Conservation (phyloP, 225 moss, liverwort and hornwort species). For the Sphagnum contortum region DNA sequence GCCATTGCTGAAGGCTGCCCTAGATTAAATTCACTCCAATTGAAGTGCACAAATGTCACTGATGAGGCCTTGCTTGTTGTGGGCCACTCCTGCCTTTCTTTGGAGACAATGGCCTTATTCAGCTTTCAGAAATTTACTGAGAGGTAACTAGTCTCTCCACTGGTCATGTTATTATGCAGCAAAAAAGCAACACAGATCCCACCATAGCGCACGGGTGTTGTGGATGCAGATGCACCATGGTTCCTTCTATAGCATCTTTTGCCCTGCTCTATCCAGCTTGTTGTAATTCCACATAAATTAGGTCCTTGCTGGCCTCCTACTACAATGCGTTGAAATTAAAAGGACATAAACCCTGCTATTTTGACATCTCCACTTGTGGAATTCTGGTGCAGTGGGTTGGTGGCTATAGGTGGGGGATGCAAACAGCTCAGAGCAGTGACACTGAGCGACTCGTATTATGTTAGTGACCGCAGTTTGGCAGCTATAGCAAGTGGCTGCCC, state of each 20-base stretch:
- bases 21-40: conserved; percentile 36
- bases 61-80: conserved; percentile 69
- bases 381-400: conserved; percentile 37
- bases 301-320: no score
- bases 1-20: conserved; percentile 62
- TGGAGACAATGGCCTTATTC: conserved; percentile 60
- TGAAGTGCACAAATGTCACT: conserved; percentile 66
- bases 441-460: conserved; percentile 59
- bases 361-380: no score
- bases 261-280: no score
- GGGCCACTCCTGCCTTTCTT: conserved; percentile 37
- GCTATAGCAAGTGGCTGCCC: conserved; percentile 65
- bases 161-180: not conserved
- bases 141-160: conserved; percentile 14
- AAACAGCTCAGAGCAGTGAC: conserved; percentile 55
- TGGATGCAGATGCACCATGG: no score
- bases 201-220: no score
- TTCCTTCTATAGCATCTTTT: no score
- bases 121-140: conserved; percentile 74
- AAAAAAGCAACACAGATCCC: not conserved
- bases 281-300: no score
- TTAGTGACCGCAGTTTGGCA: conserved; percentile 58
- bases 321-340: no score
- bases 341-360: no score
- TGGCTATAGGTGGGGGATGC: conserved; percentile 64